Evolutionary conservation across 495 filamentous ascomycete genomes (phyloP).

Genomic region (Penicillium odoratum): DNA sequence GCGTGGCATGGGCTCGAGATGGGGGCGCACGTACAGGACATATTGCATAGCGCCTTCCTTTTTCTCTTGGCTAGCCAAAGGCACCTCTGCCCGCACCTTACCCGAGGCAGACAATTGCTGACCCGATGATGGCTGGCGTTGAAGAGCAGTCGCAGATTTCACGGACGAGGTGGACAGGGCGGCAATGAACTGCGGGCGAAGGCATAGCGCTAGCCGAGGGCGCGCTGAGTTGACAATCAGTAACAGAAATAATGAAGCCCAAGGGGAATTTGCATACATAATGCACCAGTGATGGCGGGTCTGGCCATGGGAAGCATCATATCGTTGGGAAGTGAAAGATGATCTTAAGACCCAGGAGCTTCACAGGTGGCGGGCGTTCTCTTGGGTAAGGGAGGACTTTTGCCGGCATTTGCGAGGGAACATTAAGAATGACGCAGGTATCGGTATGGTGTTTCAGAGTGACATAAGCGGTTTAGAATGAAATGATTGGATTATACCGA

Average conservation of each 20-base stretch:
- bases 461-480: conserved; percentile 16
- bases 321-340: background rate
- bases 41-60: conserved; percentile 97
- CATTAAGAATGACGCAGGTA: conserved; percentile 15
- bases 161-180: conserved; percentile 43
- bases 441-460: conserved; percentile 7
- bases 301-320: conserved; percentile 35
- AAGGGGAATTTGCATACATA: conserved; percentile 24
- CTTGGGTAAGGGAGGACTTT: conserved; percentile 23
- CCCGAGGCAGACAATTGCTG: conserved; percentile 47
- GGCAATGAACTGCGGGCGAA: conserved; percentile 32
- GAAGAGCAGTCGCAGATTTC: conserved; percentile 45
- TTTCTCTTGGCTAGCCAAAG: conserved; percentile 84
- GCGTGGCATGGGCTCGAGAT: background rate
- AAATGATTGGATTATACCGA: conserved; percentile 9
- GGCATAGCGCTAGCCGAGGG: conserved; percentile 24
- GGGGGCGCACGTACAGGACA: conserved; percentile 70
- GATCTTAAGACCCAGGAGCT: conserved; percentile 8
- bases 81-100: conserved; percentile 71
- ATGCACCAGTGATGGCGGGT: conserved; percentile 33
- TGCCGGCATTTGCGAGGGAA: conserved; percentile 21
- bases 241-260: conserved; percentile 13
- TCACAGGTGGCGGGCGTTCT: conserved; percentile 23
- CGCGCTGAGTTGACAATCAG: conserved; percentile 24
- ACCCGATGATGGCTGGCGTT: conserved; percentile 43